Evolutionary conservation across 2,329 filamentous ascomycete species (phyloP).

Genomic region (Podosphaera xanthii): DNA sequence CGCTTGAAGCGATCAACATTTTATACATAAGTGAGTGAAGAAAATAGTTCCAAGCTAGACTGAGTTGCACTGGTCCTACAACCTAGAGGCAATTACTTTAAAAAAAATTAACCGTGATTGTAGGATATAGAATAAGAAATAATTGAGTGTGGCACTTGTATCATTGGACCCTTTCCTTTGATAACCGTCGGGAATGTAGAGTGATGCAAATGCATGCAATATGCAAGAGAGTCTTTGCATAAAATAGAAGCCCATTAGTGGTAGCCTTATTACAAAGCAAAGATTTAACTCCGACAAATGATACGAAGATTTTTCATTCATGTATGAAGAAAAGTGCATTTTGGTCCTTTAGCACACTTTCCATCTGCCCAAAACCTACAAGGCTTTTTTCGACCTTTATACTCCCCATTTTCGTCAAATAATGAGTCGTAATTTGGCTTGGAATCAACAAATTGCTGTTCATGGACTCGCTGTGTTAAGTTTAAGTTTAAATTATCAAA

Average conservation of each 20-base stretch:
- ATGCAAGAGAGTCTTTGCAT: background rate
- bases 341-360: constrained; percentile 48
- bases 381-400: constrained; percentile 35
- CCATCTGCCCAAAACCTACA: constrained; percentile 50
- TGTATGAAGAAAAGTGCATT: constrained; percentile 49
- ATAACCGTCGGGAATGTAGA: background rate
- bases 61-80: too few species aligned
- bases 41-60: too few species aligned
- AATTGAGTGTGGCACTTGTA: background rate
- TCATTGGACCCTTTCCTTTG: background rate
- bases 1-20: too few species aligned
- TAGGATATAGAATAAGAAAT: background rate
- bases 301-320: background rate
- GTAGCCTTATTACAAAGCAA: background rate
- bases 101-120: too few species aligned
- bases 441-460: background rate
- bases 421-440: constrained; percentile 1
- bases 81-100: too few species aligned
- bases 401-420: constrained; percentile 18
- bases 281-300: background rate
- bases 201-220: background rate
- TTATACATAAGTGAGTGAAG: too few species aligned
- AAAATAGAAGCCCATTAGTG: background rate
- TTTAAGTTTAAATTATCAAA: constrained; percentile 2
- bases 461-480: background rate